Evolutionary conservation across 805 yeast genomes (phyloP).

Genomic region (Candida verbasci): DNA sequence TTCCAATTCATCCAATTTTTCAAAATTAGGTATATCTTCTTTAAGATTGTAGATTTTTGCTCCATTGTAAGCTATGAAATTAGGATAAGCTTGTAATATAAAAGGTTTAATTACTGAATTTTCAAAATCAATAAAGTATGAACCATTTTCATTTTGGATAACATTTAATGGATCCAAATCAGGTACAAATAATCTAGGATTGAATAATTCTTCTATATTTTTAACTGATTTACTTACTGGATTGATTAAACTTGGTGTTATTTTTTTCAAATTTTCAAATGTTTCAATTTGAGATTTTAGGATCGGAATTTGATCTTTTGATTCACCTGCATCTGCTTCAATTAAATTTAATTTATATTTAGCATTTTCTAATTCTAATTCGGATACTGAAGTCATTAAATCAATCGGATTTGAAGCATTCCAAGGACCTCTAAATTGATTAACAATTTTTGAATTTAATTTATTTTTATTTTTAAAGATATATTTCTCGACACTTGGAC

Average conservation of each 20-base stretch:
- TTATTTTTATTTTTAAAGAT: constrained; percentile 66
- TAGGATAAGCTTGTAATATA: constrained; percentile 71
- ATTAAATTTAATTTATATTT: constrained; percentile 51
- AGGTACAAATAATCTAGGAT: constrained; percentile 72
- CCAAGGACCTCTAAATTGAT: constrained; percentile 76
- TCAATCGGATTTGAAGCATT: constrained; percentile 51
- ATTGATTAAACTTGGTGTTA: constrained; percentile 59
- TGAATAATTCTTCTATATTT: constrained; percentile 55
- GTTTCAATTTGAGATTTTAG: constrained; percentile 52
- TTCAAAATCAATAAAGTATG: constrained; percentile 73
- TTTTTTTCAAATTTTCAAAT: constrained; percentile 53
- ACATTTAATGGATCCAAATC: constrained; percentile 92
- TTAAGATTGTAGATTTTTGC: constrained; percentile 75
- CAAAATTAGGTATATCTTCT: constrained; percentile 71
- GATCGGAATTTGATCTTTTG: constrained; percentile 38
- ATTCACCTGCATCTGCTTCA: constrained; percentile 47
- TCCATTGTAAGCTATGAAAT: constrained; percentile 82
- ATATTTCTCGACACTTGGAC: constrained; percentile 79
- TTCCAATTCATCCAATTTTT: constrained; percentile 63
- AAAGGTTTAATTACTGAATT: constrained; percentile 78
- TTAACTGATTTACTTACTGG: constrained; percentile 53
- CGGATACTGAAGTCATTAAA: constrained; percentile 59
- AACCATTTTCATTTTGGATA: constrained; percentile 36
- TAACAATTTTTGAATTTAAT: constrained; percentile 47
- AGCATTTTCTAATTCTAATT: constrained; percentile 60